Conservation (phyloP, 2,329 filamentous ascomycete species). For the Diaporthe nobilis region DNA sequence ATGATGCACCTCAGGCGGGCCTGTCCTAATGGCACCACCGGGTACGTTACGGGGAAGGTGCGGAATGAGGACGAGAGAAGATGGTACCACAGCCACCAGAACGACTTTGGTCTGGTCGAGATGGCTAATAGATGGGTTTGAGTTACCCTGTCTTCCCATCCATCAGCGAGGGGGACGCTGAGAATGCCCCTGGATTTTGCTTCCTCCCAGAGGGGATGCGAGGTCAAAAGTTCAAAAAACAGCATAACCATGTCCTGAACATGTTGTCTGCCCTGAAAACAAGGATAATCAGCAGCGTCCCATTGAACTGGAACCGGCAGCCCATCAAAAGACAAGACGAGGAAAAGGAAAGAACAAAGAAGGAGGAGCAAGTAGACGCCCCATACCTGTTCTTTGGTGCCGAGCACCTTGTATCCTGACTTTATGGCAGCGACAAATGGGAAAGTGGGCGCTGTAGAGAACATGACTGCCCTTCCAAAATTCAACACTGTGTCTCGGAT, state of each 20-base stretch:
- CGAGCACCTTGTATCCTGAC: constrained; percentile 49
- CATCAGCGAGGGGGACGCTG: background rate
- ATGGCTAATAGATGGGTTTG: background rate
- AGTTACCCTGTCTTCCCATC: background rate
- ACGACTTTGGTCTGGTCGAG: constrained; percentile 21
- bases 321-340: too few relatives aligned
- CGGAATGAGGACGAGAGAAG: constrained; percentile 40
- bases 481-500: constrained; percentile 41
- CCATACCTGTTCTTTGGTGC: constrained; percentile 53
- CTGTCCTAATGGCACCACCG: constrained; percentile 55
- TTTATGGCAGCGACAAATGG: constrained; percentile 57
- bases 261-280: background rate
- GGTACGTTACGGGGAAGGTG: constrained; percentile 51
- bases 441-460: constrained; percentile 57
- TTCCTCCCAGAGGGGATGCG: background rate
- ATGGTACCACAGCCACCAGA: constrained; percentile 44
- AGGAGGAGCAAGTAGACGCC: constrained; percentile 27
- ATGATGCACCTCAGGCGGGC: constrained; percentile 54
- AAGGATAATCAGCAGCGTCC: too few relatives aligned
- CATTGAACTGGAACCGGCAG: background rate
- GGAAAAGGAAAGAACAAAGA: too few relatives aligned
- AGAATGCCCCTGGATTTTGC: background rate
- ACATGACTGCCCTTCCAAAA: constrained; percentile 55
- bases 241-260: background rate
- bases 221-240: background rate